Evolutionary conservation across 2,329 filamentous ascomycete species (phyloP).

Genomic region (Coniochaeta prunicola): DNA sequence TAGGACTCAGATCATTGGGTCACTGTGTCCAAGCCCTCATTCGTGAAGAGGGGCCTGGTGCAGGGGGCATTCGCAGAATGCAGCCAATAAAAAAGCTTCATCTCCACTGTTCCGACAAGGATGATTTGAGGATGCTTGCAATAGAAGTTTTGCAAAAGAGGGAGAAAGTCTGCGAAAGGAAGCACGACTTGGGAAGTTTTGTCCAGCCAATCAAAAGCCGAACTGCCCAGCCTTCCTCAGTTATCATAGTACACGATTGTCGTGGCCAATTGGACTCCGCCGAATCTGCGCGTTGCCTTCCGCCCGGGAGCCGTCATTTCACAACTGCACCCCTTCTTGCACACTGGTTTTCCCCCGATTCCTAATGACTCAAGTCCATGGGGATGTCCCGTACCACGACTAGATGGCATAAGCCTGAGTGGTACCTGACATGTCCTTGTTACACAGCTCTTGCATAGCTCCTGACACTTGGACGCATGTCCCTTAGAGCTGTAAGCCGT

Average conservation of each 20-base stretch:
- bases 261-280: constrained; percentile 3
- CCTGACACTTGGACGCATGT: too few relatives aligned
- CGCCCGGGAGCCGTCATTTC: neutral
- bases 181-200: neutral
- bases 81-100: constrained; percentile 10
- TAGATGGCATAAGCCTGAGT: neutral
- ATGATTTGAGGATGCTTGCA: constrained; percentile 4
- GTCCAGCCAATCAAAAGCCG: neutral
- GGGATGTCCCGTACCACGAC: neutral
- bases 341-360: neutral
- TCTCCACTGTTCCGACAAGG: constrained; percentile 9
- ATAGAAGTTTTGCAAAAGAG: neutral
- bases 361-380: neutral
- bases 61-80: constrained; percentile 6
- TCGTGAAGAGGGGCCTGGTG: constrained; percentile 9
- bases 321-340: neutral
- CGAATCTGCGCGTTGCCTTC: constrained; percentile 4
- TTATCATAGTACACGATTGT: neutral
- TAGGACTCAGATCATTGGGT: constrained; percentile 23
- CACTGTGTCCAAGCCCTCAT: constrained; percentile 10
- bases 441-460: too few relatives aligned
- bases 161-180: constrained; percentile 1
- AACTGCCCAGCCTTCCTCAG: neutral
- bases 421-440: neutral
- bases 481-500: too few relatives aligned